phyloP scores from a whole-genome alignment of 768 basidiomycete genomes.

The Phanerochaete carnosa region DNA sequence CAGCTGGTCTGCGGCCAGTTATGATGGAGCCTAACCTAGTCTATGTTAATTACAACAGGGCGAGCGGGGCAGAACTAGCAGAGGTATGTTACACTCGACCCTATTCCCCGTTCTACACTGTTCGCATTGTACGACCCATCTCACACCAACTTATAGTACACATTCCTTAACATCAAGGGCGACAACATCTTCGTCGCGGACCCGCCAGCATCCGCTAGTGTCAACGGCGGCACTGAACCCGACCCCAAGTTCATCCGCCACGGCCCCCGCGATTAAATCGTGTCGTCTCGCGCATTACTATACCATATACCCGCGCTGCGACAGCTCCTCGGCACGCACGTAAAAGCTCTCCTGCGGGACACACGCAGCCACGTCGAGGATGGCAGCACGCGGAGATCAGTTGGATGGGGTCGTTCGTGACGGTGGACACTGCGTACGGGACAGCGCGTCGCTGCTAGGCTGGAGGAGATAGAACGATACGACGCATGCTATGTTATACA shows the following conservation, averaged over 20 bases:
- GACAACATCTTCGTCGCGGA: constrained; percentile 35
- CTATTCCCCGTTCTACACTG: background rate
- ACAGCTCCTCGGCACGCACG: no score
- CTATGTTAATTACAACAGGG: constrained; percentile 39
- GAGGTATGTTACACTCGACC: constrained; percentile 28
- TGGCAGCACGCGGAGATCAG: no score
- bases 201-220: background rate
- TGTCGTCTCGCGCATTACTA: no score
- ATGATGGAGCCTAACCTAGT: constrained; percentile 58
- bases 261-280: constrained; percentile 9
- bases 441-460: no score
- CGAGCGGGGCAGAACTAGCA: constrained; percentile 34
- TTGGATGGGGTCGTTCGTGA: no score
- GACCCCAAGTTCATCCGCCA: constrained; percentile 13
- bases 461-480: no score
- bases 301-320: no score
- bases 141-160: constrained; percentile 34
- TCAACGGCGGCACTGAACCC: constrained; percentile 2
- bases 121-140: no score
- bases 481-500: no score
- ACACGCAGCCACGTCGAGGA: no score
- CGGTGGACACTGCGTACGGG: no score
- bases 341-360: no score
- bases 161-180: constrained; percentile 54
- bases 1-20: constrained; percentile 66